Evolutionary conservation across 345 rosid species (phyloP).

Genomic region (Eucalyptus cladocalyx): DNA sequence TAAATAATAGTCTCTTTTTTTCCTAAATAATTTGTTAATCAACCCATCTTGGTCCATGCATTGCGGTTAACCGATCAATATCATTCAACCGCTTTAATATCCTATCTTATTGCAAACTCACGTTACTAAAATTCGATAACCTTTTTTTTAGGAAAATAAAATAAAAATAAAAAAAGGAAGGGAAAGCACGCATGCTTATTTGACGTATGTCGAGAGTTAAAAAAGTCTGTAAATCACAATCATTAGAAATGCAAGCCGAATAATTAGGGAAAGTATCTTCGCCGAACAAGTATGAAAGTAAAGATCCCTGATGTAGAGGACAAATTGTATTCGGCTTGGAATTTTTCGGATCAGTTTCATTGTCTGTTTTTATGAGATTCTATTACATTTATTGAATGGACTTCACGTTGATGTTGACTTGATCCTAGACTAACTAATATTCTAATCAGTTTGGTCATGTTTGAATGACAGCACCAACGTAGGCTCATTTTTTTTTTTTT

Average conservation of each 20-base stretch:
- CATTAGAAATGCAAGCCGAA: not conserved
- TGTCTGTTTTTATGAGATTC: not conserved
- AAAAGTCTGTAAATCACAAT: not conserved
- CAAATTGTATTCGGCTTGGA: not conserved
- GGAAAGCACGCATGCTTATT: not conserved
- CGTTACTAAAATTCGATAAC: not conserved
- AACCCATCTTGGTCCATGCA: not conserved
- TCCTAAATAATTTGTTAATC: not conserved
- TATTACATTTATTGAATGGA: not conserved
- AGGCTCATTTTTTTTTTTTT: not conserved
- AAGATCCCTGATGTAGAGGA: not conserved
- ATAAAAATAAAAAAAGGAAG: not conserved
- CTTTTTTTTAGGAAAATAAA: not conserved
- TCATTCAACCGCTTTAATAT: not conserved
- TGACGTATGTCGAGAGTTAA: not conserved
- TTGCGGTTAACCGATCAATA: not conserved
- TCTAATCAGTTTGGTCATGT: not conserved
- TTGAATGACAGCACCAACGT: not conserved
- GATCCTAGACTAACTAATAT: not conserved
- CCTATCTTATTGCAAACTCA: not conserved
- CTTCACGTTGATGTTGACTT: not conserved
- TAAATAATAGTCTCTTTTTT: not conserved
- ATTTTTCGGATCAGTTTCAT: not conserved
- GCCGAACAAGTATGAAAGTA: not conserved
- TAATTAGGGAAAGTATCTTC: not conserved